These are phyloP conservation scores for Sordariomycetes sp. DNA, from an alignment of 2,329 filamentous ascomycete genomes.

Conservation along the genomic window DNA sequence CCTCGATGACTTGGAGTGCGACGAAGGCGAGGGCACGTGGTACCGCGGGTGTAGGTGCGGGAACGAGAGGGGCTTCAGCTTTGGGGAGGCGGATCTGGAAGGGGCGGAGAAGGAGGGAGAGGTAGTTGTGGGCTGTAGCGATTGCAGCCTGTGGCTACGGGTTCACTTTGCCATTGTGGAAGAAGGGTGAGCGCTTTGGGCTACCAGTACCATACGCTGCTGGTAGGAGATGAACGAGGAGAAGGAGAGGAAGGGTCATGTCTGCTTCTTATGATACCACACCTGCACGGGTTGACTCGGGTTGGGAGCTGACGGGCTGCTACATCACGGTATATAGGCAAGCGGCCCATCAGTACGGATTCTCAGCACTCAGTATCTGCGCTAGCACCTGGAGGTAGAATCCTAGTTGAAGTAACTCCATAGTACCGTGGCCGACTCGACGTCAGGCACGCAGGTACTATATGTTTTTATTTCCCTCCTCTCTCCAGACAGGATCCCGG, in stretches of 20 bases:
- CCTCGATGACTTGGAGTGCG: conserved; percentile 51
- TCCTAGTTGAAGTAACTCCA: neutral
- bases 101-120: conserved; percentile 47
- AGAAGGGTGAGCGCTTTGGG: conserved; percentile 8
- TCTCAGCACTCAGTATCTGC: neutral
- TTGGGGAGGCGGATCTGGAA: conserved; percentile 49
- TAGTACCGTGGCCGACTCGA: neutral
- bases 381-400: neutral
- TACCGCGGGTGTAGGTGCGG: conserved; percentile 52
- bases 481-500: conserved; percentile 42
- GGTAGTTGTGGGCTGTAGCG: conserved; percentile 52
- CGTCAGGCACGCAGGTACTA: neutral
- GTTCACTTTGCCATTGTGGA: conserved; percentile 51
- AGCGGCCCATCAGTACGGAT: no score
- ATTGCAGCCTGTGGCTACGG: conserved; percentile 57
- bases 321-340: no score
- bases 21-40: conserved; percentile 38
- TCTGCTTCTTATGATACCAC: neutral
- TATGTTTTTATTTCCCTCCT: conserved; percentile 30
- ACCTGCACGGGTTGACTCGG: neutral
- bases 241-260: neutral
- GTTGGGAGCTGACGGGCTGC: neutral
- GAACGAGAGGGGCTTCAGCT: conserved; percentile 47
- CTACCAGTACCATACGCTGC: neutral
- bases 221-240: neutral